phyloP scores from a whole-genome alignment of 345 rosid genomes.

The Lepidium aucheri region DNA sequence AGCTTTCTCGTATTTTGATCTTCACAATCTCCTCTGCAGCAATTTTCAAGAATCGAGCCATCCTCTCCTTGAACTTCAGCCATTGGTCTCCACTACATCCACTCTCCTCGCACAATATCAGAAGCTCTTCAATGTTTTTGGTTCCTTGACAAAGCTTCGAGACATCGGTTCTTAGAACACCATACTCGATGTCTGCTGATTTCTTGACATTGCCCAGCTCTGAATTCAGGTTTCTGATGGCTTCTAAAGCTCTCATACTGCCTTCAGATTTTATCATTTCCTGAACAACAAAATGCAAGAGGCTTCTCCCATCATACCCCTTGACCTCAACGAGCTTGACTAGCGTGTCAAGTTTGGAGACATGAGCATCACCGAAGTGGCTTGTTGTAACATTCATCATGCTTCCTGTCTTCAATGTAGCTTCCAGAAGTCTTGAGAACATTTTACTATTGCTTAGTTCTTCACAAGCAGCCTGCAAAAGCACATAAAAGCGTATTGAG shows the following conservation, averaged over 20 bases:
- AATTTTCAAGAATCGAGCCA: slow-evolving; percentile 47
- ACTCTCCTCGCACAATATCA: slow-evolving; percentile 23
- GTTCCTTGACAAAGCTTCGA: slow-evolving; percentile 60
- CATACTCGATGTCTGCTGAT: slow-evolving; percentile 84
- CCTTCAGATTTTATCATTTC: slow-evolving; percentile 82
- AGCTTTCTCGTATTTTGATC: slow-evolving; percentile 75
- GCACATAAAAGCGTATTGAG: not conserved
- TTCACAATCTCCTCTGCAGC: slow-evolving; percentile 64
- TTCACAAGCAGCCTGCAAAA: slow-evolving; percentile 73
- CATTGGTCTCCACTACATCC: slow-evolving; percentile 31
- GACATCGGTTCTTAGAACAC: slow-evolving; percentile 53
- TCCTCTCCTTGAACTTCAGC: slow-evolving; percentile 48
- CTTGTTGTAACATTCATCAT: slow-evolving; percentile 83
- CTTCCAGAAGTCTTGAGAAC: slow-evolving; percentile 75
- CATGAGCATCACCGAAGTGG: slow-evolving; percentile 65
- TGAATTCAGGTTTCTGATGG: slow-evolving; percentile 59
- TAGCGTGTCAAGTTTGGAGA: slow-evolving; percentile 83
- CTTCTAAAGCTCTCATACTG: slow-evolving; percentile 44
- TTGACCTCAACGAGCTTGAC: slow-evolving; percentile 83
- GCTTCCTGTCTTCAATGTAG: slow-evolving; percentile 81
- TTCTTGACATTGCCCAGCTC: slow-evolving; percentile 75
- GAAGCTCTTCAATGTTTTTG: slow-evolving; percentile 29
- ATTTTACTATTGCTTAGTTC: slow-evolving; percentile 69
- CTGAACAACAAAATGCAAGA: slow-evolving; percentile 85
- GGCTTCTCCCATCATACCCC: slow-evolving; percentile 84